Percentiles rank a stretch among this genome's conserved stretches.
Evolutionary conservation across 345 rosid species (phyloP).

Genomic region (Citrus maxima): DNA sequence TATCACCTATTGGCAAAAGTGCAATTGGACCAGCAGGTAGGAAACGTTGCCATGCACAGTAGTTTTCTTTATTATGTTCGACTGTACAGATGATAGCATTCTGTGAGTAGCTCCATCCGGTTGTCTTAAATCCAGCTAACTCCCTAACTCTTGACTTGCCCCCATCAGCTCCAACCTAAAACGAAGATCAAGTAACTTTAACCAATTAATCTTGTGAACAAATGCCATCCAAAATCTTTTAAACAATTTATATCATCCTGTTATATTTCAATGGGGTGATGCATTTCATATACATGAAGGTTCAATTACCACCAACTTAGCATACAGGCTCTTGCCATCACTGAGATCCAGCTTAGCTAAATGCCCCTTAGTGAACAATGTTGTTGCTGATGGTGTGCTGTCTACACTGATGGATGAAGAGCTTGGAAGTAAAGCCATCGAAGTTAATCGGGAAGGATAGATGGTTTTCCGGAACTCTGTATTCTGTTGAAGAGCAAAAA

Average conservation of each 20-base stretch:
- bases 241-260: not conserved
- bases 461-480: conserved; percentile 64
- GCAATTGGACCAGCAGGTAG: conserved; percentile 93
- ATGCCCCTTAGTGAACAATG: conserved; percentile 41
- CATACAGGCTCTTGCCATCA: conserved; percentile 66
- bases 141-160: conserved; percentile 86
- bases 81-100: conserved; percentile 92
- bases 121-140: conserved; percentile 74
- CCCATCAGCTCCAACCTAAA: conserved; percentile 95
- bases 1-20: conserved; percentile 81
- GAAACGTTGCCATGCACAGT: conserved; percentile 91
- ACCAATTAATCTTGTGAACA: not conserved
- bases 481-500: conserved; percentile 27
- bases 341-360: conserved; percentile 72
- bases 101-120: conserved; percentile 89
- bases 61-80: conserved; percentile 65
- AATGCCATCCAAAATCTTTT: not conserved
- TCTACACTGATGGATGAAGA: conserved; percentile 40
- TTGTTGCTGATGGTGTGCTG: conserved; percentile 34
- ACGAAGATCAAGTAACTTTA: conserved; percentile 10
- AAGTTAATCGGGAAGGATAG: conserved; percentile 62
- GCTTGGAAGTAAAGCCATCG: conserved; percentile 66
- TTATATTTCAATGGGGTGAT: not conserved
- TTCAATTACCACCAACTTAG: conserved; percentile 83
- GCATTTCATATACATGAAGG: conserved; percentile 14